Evolutionary conservation across 176 grass and related monocot species (phyloP).

Genomic region (Cymbopogon citratus): DNA sequence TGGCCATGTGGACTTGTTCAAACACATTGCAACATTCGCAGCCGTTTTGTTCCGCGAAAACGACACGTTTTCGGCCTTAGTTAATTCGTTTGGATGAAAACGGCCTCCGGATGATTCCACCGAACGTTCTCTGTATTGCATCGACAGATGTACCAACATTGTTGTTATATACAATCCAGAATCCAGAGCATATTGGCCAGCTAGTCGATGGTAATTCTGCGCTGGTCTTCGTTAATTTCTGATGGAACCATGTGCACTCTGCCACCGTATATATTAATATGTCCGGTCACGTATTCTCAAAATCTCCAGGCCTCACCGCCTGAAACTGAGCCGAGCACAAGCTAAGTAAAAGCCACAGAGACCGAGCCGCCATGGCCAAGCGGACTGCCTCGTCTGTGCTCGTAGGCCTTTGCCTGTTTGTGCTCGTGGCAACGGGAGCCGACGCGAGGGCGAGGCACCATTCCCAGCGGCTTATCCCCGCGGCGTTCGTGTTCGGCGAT

Average conservation of each 20-base stretch:
- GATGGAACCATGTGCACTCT: not conserved
- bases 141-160: not conserved
- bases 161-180: not conserved
- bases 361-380: constrained; percentile 6
- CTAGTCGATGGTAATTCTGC: not conserved
- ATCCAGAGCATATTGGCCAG: not conserved
- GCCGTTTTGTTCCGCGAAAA: not conserved
- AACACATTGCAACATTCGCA: not conserved
- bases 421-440: not conserved
- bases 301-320: not conserved
- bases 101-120: not conserved
- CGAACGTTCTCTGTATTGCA: not conserved
- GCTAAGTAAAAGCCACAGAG: not conserved
- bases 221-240: not conserved
- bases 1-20: constrained; percentile 13
- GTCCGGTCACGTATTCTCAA: not conserved
- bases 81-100: not conserved
- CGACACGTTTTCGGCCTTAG: not conserved
- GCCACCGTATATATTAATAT: not conserved
- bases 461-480: constrained; percentile 17
- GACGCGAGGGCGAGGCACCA: not conserved
- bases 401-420: constrained; percentile 31
- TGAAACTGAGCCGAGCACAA: constrained; percentile 12
- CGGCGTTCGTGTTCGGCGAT: constrained; percentile 84
- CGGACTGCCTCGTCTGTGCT: not conserved